A percentile compares a stretch with the other conserved stretches of the same genome.
Conservation (phyloP, 1,284 basidiomycete genomes). For the Hymenochaete sp. region DNA sequence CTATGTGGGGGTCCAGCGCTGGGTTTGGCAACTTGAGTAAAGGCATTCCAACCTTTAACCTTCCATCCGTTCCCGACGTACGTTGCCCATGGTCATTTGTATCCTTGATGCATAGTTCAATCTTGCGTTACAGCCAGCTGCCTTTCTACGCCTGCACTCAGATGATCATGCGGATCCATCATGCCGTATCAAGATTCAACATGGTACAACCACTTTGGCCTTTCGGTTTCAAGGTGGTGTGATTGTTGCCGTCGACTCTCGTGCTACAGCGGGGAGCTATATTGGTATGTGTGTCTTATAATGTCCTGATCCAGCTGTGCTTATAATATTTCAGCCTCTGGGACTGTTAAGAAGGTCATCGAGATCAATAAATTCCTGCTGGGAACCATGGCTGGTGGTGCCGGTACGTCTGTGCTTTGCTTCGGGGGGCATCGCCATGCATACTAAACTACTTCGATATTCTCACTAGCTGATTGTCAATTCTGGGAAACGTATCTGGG, state of each 20-base stretch:
- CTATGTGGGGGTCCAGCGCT: conserved; percentile 72
- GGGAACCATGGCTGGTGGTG: conserved; percentile 99
- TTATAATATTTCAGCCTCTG: conserved; percentile 75
- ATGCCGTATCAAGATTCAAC: conserved; percentile 96
- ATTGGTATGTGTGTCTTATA: conserved; percentile 58
- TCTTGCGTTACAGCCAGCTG: conserved; percentile 58
- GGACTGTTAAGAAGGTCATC: conserved; percentile 98
- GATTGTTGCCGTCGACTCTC: conserved; percentile 95
- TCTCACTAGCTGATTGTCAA: conserved; percentile 74
- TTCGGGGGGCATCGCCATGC: conserved; percentile 8
- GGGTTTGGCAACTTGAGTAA: conserved; percentile 69
- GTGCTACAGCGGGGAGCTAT: conserved; percentile 96
- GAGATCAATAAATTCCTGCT: conserved; percentile 99
- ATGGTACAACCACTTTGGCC: conserved; percentile 97
- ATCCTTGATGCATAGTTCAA: conserved; percentile 7
- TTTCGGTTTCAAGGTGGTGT: conserved; percentile 97
- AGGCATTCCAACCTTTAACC: conserved; percentile 59
- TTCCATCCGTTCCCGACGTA: conserved; percentile 70
- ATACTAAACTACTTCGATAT: conserved; percentile 11
- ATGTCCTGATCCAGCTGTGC: conserved; percentile 4
- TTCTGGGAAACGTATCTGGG: conserved; percentile 99
- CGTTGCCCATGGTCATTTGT: conserved; percentile 26
- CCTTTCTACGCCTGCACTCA: conserved; percentile 84
- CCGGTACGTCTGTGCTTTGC: conserved; percentile 48
- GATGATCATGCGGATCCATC: conserved; percentile 89